Base-by-base conservation (phyloP, 2,329 filamentous ascomycete genomes). In the Aspergillus sp. region DNA sequence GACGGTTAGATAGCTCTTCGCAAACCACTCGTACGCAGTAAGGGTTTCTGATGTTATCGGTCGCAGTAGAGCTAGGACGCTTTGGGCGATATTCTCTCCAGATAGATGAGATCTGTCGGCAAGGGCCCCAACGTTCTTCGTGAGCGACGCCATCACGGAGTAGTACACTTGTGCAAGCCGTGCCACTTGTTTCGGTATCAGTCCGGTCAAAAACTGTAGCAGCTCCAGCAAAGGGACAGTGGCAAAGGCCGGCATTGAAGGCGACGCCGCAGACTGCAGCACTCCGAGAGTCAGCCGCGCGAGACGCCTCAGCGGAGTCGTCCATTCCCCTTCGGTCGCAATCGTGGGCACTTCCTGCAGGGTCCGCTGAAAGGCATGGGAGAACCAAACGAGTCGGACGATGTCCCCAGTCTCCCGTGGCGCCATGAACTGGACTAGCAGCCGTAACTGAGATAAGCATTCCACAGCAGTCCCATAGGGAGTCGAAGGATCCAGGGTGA, bases 341-440 rank as follows among this genome's bases (percentile, higher is more conserved):
- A 72, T 69, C 2, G 70, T 68, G n/a, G 68, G 65, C 5, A 69
- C 63, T 38, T 68, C 64, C 40, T 67, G 64, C 48, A 74, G 58
- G 2, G 72, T 76, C 52, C 64, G 64, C 50, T 73, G 66, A 32
- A 78, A 71, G 13, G 70, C 70, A 54, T 68, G 64, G 16, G 70
- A 71, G 57, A 78, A 77, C 53, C 74, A 76, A n/a, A 71, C 62
- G 45, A 78, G 60, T n/a, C 76, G 70, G 34, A 65, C 55, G 16
- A 70, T 59, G 56, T 77, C 75, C 45, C 66, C 65, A 21, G 63
- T 62, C 40, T 72, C 69, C 47, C 64, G 78, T 11, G 88, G 68
- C 47, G 81, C 79, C 54, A 89, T 80, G 57, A 87, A 87, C 61
- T 88, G 84, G 13, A 88, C 81, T 23, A 91, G 72, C 23, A 89